Evolutionary conservation across 257 asterid genomes (phyloP).

Genomic region (Nyctanthes arbortristis): DNA sequence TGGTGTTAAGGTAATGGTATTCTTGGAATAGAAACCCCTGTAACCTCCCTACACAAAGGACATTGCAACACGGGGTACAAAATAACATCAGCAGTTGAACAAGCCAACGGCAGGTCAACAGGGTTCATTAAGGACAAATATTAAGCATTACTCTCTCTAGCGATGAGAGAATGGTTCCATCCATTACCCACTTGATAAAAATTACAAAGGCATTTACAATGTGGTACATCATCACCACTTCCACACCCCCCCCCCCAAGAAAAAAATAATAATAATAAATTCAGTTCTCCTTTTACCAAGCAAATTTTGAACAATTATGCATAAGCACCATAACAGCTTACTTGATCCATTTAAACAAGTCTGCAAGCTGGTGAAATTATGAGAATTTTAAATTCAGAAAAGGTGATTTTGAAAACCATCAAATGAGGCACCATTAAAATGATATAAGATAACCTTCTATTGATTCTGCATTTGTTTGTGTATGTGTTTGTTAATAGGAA

Average conservation of each 20-base stretch:
- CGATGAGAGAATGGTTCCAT: not conserved
- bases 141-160: not conserved
- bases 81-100: not conserved
- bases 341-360: not conserved
- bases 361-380: not conserved
- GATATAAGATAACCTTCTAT: not conserved
- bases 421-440: not conserved
- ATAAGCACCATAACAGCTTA: not conserved
- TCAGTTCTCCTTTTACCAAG: not conserved
- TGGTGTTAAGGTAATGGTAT: constrained; percentile 45
- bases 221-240: not conserved
- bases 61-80: not conserved
- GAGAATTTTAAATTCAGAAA: not conserved
- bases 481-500: too few species aligned
- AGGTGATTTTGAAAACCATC: not conserved
- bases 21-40: constrained; percentile 57
- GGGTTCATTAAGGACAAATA: not conserved
- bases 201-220: not conserved
- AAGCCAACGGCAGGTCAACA: not conserved
- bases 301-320: not conserved
- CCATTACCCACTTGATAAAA: not conserved
- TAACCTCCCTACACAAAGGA: constrained; percentile 54
- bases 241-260: not conserved
- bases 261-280: too few species aligned
- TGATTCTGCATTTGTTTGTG: not conserved